Base-by-base conservation (phyloP, 1,284 basidiomycete species). In the Cystobasidium sp. region DNA sequence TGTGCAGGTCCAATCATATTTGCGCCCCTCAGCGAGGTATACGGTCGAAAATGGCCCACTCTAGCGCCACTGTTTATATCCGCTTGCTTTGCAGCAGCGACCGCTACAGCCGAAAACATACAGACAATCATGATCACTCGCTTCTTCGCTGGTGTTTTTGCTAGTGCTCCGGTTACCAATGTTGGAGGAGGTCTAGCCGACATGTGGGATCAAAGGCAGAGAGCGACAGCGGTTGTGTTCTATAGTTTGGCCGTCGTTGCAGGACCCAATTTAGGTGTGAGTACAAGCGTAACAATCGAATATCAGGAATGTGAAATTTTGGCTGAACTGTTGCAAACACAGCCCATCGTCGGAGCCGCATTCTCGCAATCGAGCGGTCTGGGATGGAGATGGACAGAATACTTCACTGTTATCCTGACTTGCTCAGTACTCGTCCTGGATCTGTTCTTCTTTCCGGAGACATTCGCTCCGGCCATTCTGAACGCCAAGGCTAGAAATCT, bases 211-310 rank as follows among this genome's bases (percentile, higher is more conserved):
- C 24, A 65, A 10, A 39, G 44, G 16, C 59, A 91, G 77, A 84
- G 89, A 77, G 90, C 89, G 0, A 84, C 85, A 75, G 65, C 72
- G 7, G 67, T 68, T 1, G 72, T 68, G 22, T 73, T 90, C 6
- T 91, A 90, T 80, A 88, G 89, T 0, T 81, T 91, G 16, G 88
- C 89, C 0, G 84, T 85, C 6, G 80, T 88, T 3, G 81, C 88
- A 5, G 88, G 89, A 0, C 90, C 90, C 0, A 87, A 88, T 0
- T 76, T 91, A 16, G 89, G 89, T 0, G 87, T 87, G n/a, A 90
- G 88, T 86, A 85, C 75, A n/a, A 81, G 78, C 8, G 63, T 51
- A 53, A 12, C 10, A 24, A 12, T 47, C 1, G 61, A 24, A 6
- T n/a, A n/a, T 4, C 14, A 4, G 80, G 68, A 87, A 88, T 0